Percentiles rank a stretch among this genome's conserved stretches.
Conservation (phyloP, 306 rosid genomes). For the Casuarina equisetifolia region DNA sequence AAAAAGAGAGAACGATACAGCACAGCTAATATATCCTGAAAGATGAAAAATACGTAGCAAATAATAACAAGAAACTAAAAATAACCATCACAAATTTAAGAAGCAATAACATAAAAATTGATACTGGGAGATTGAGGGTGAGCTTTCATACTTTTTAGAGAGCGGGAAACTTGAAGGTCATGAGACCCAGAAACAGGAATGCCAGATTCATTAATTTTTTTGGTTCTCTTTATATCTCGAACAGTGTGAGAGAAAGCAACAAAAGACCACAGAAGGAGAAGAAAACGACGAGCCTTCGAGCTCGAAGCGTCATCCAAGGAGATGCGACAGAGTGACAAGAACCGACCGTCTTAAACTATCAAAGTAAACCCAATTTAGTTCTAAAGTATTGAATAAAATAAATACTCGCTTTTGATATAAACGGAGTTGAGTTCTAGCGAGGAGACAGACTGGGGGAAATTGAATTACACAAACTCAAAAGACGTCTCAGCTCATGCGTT, state of each 20-base stretch:
- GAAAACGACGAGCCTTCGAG: slow-evolving; percentile 67
- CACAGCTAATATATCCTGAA: slow-evolving; percentile 34
- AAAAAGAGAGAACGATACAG: slow-evolving; percentile 39
- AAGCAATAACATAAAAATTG: slow-evolving; percentile 13
- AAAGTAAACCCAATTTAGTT: slow-evolving; percentile 25
- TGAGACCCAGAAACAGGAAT: slow-evolving; percentile 37
- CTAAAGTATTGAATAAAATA: neutral
- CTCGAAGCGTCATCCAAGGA: slow-evolving; percentile 47
- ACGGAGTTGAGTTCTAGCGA: slow-evolving; percentile 11
- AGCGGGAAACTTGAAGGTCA: slow-evolving; percentile 77
- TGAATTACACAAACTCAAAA: neutral
- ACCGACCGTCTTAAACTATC: slow-evolving; percentile 29
- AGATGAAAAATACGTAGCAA: slow-evolving; percentile 24
- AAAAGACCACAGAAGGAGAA: slow-evolving; percentile 42
- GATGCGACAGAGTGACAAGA: slow-evolving; percentile 40
- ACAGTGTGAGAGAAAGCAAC: slow-evolving; percentile 58
- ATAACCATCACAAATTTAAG: neutral
- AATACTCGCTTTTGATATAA: neutral
- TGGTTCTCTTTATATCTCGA: slow-evolving; percentile 39
- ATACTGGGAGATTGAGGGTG: slow-evolving; percentile 22
- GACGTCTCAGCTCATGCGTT: neutral
- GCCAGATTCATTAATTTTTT: slow-evolving; percentile 26
- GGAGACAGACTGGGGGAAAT: slow-evolving; percentile 22
- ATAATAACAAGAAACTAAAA: slow-evolving; percentile 21
- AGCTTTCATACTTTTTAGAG: slow-evolving; percentile 35